phyloP scores from a whole-genome alignment of 225 moss, liverwort and hornwort genomes.

The Anthoceros angustus region DNA sequence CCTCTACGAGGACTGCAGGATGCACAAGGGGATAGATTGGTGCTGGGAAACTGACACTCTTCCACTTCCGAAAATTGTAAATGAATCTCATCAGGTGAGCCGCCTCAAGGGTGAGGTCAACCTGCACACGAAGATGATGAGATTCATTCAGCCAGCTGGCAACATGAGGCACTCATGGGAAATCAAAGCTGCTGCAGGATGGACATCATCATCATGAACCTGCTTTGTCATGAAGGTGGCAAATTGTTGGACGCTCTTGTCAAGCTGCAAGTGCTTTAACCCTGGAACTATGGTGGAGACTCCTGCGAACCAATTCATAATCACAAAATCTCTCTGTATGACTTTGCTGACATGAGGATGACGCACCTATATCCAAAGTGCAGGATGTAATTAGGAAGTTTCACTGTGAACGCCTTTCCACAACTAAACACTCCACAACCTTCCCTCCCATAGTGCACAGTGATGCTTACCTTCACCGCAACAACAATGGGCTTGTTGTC shows the following conservation, averaged over 20 bases:
- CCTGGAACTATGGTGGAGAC: conserved; percentile 51
- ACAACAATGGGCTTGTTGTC: conserved; percentile 38
- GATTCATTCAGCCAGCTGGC: background rate
- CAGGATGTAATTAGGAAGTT: background rate
- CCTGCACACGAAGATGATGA: conserved; percentile 18
- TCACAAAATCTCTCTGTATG: conserved; percentile 74
- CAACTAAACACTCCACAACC: background rate
- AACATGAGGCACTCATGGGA: background rate
- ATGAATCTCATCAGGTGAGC: conserved; percentile 84
- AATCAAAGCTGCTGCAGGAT: background rate
- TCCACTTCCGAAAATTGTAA: conserved; percentile 76
- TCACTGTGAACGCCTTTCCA: background rate
- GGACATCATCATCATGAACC: conserved; percentile 24
- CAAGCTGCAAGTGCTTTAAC: conserved; percentile 60
- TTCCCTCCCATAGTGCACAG: background rate
- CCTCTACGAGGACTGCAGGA: conserved; percentile 91
- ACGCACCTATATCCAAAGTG: conserved; percentile 37
- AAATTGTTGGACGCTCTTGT: conserved; percentile 88
- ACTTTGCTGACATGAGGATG: conserved; percentile 68
- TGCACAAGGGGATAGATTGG: conserved; percentile 92
- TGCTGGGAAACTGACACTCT: conserved; percentile 56
- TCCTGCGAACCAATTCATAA: conserved; percentile 59
- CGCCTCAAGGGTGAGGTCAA: conserved; percentile 84
- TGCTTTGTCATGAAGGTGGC: conserved; percentile 93
- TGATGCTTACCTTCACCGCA: conserved; percentile 56